Conservation (phyloP, 202 grass and related monocot species). For the Schoenoplectus triqueter region DNA sequence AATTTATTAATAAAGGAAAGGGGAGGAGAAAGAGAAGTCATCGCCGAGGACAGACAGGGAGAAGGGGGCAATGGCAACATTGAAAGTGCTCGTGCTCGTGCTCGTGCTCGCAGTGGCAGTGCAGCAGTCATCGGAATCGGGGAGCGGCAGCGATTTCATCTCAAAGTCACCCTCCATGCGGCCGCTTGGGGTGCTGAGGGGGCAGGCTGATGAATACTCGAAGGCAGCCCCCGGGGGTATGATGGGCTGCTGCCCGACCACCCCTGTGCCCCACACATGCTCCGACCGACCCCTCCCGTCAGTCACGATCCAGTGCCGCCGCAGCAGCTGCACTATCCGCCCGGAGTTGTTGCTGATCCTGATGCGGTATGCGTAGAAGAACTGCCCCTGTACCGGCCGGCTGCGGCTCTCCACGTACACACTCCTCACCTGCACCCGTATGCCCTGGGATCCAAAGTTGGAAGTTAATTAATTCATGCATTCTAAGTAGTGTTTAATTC, state of each 20-base stretch:
- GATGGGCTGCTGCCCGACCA: conserved; percentile 85
- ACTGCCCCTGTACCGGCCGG: conserved; percentile 72
- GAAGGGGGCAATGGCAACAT: conserved; percentile 79
- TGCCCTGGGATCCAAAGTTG: conserved; percentile 51
- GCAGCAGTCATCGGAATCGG: background rate
- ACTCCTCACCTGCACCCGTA: conserved; percentile 87
- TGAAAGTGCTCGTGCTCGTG: conserved; percentile 56
- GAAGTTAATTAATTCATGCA: background rate
- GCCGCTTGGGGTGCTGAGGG: conserved; percentile 78
- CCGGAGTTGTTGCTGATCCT: conserved; percentile 86
- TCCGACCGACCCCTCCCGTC: conserved; percentile 77
- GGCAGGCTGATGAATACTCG: conserved; percentile 90
- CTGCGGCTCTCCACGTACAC: conserved; percentile 84
- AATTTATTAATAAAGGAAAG: conserved; percentile 23
- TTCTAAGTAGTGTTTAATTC: background rate
- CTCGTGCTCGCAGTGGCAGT: conserved; percentile 25
- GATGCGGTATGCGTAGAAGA: conserved; percentile 87
- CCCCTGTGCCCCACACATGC: conserved; percentile 79
- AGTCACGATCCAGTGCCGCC: conserved; percentile 87
- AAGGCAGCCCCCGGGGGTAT: conserved; percentile 76
- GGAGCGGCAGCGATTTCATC: conserved; percentile 59
- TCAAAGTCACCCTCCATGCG: conserved; percentile 99
- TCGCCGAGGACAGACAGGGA: conserved; percentile 77
- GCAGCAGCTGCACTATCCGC: conserved; percentile 76
- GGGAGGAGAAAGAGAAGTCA: conserved; percentile 33